phyloP scores from a whole-genome alignment of 805 yeast genomes.

The Monosporozyma solicola region DNA sequence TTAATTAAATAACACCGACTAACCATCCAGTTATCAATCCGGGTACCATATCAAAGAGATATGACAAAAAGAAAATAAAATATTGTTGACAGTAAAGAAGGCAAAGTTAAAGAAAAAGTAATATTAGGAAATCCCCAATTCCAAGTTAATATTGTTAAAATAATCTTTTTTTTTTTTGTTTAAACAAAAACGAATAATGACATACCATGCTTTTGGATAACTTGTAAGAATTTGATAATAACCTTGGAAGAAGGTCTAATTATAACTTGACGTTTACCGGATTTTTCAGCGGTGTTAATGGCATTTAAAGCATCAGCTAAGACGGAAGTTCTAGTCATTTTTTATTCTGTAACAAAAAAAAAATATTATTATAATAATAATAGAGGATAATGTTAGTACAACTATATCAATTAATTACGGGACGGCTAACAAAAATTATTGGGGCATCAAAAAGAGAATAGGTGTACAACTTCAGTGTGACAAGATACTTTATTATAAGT shows the following conservation, averaged over 20 bases:
- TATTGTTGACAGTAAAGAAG: not conserved
- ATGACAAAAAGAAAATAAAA: not conserved
- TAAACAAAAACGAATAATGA: slow-evolving; percentile 2
- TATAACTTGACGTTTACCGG: slow-evolving; percentile 97
- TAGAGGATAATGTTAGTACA: not conserved
- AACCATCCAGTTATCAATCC: slow-evolving; percentile 98
- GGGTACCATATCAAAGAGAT: slow-evolving; percentile 32
- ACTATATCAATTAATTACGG: not conserved
- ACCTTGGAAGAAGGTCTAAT: slow-evolving; percentile 98
- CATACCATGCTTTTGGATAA: slow-evolving; percentile 91
- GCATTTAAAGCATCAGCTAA: slow-evolving; percentile 97
- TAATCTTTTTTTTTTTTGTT: not conserved
- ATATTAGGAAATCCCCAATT: not conserved
- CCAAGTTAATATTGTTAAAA: not conserved
- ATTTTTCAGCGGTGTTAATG: slow-evolving; percentile 97
- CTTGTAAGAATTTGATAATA: slow-evolving; percentile 89
- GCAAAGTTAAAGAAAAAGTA: not conserved
- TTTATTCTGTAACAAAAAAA: slow-evolving; percentile 11
- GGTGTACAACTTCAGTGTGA: not conserved
- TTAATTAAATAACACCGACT: slow-evolving; percentile 42
- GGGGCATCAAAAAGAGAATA: not conserved
- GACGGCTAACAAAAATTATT: not conserved
- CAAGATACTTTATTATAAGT: not conserved
- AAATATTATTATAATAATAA: not conserved
- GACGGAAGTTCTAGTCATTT: slow-evolving; percentile 96